A percentile compares a stretch with the other conserved stretches of the same genome.
Evolutionary conservation across 2,329 filamentous ascomycete species (phyloP).

Genomic region (Nigrograna mackinnonii): DNA sequence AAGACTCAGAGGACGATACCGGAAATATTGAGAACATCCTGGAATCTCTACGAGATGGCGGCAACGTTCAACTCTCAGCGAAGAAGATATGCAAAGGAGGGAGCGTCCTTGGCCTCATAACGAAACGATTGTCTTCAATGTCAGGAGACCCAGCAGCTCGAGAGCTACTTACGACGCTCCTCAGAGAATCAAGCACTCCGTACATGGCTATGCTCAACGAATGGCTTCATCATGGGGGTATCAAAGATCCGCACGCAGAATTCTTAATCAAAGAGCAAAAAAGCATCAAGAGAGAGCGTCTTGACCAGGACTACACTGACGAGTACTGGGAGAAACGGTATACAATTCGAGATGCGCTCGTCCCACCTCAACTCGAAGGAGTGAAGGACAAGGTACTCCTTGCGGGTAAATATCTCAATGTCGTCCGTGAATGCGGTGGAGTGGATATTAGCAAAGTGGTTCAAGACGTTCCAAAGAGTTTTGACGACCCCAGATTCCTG

Average conservation of each 20-base stretch:
- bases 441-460: conserved; percentile 91
- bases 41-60: conserved; percentile 84
- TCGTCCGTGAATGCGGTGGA: conserved; percentile 94
- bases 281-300: conserved; percentile 85
- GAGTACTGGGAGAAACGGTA: conserved; percentile 99
- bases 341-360: conserved; percentile 86
- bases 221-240: conserved; percentile 95
- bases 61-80: conserved; percentile 78
- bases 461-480: conserved; percentile 84
- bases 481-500: conserved; percentile 88
- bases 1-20: conserved; percentile 71
- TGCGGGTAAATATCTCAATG: conserved; percentile 96
- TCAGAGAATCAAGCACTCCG: conserved; percentile 86
- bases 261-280: conserved; percentile 96
- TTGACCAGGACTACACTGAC: conserved; percentile 97
- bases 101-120: conserved; percentile 86
- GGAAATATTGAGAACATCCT: conserved; percentile 93
- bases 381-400: conserved; percentile 94
- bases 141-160: conserved; percentile 91
- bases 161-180: conserved; percentile 75
- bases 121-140: conserved; percentile 82
- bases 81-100: conserved; percentile 98
- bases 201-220: conserved; percentile 99
- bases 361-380: conserved; percentile 87
- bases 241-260: conserved; percentile 90